phyloP scores from a whole-genome alignment of 2,329 filamentous ascomycete genomes.

The Neospermospora avenae region DNA sequence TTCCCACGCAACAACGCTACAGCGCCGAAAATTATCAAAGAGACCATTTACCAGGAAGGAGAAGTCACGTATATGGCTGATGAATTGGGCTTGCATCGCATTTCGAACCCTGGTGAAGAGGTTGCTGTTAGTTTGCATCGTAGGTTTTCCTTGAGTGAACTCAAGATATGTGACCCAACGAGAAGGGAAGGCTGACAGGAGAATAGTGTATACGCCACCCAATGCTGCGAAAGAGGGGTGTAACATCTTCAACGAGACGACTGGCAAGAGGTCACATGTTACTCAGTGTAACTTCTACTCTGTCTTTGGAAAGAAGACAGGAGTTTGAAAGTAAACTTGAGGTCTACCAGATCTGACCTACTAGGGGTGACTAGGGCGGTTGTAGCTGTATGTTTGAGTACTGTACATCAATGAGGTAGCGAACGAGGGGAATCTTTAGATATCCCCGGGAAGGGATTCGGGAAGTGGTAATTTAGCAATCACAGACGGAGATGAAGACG shows the following conservation, averaged over 20 bases:
- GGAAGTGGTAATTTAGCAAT: no score
- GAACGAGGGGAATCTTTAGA: no score
- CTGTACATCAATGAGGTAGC: not conserved
- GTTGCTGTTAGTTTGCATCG: slow-evolving; percentile 81
- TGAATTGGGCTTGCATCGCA: slow-evolving; percentile 79
- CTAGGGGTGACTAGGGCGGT: not conserved
- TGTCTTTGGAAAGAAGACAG: slow-evolving; percentile 44
- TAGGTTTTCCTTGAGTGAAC: slow-evolving; percentile 39
- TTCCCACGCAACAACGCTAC: slow-evolving; percentile 55
- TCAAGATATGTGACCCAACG: no score
- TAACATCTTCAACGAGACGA: slow-evolving; percentile 74
- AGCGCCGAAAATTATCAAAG: slow-evolving; percentile 62
- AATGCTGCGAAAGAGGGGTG: slow-evolving; percentile 83
- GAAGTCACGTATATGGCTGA: slow-evolving; percentile 90
- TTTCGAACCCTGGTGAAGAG: slow-evolving; percentile 70
- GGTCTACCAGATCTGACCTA: not conserved
- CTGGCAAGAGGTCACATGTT: slow-evolving; percentile 70
- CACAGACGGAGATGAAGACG: not conserved
- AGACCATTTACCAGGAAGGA: slow-evolving; percentile 66
- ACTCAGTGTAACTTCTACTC: slow-evolving; percentile 72
- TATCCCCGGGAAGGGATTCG: no score
- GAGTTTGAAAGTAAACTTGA: not conserved
- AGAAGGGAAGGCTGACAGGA: slow-evolving; percentile 1
- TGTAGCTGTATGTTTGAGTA: not conserved
- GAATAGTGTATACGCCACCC: slow-evolving; percentile 75